These are phyloP conservation scores for Castanopsis chinensis DNA, from an alignment of 306 rosid species.

Conservation along the genomic window DNA sequence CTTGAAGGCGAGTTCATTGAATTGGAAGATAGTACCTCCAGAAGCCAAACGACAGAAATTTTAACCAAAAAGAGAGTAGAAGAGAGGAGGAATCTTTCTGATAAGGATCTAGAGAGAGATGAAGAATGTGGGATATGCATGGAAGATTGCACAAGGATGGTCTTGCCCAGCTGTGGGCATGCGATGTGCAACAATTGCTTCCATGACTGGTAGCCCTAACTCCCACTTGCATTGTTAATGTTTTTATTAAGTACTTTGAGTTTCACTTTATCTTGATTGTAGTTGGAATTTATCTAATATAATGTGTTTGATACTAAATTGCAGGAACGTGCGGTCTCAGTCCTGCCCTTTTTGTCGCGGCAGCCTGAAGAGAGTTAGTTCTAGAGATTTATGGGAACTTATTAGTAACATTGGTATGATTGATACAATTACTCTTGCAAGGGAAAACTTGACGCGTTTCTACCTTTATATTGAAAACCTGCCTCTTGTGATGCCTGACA, in stretches of 20 bases:
- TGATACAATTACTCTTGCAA: constrained; percentile 49
- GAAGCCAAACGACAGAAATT: constrained; percentile 27
- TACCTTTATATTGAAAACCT: constrained; percentile 52
- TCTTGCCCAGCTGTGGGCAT: constrained; percentile 74
- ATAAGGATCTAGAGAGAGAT: constrained; percentile 43
- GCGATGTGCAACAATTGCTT: constrained; percentile 69
- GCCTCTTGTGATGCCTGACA: constrained; percentile 41
- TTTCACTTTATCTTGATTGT: not conserved
- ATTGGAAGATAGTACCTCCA: constrained; percentile 24
- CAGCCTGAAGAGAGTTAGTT: constrained; percentile 45
- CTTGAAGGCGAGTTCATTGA: constrained; percentile 54
- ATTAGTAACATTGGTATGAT: constrained; percentile 48
- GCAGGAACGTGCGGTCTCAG: constrained; percentile 64
- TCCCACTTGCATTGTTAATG: not conserved
- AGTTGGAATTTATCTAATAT: not conserved
- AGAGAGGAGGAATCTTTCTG: constrained; percentile 15
- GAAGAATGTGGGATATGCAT: constrained; percentile 83
- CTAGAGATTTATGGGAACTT: constrained; percentile 65
- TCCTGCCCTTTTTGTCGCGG: constrained; percentile 83
- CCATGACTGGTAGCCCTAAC: constrained; percentile 58
- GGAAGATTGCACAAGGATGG: constrained; percentile 60
- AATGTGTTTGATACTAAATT: not conserved
- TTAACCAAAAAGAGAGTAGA: constrained; percentile 33
- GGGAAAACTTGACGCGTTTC: constrained; percentile 57
- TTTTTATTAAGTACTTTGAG: not conserved